Evolutionary conservation across 2,329 filamentous ascomycete species (phyloP).

Genomic region (Cytospora piceicola): DNA sequence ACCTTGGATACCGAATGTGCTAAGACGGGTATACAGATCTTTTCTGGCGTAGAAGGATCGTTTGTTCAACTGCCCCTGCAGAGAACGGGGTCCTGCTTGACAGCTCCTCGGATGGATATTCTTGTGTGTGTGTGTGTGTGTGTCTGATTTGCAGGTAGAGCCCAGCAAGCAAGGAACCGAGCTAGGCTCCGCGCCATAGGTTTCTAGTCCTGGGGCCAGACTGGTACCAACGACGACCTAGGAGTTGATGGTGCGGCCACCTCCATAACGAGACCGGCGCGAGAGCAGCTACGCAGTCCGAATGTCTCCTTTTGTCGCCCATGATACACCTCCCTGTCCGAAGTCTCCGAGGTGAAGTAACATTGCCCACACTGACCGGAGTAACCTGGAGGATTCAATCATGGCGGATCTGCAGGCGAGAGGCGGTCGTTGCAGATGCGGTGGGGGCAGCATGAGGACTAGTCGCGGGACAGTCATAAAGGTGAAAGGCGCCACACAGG

Average conservation of each 20-base stretch:
- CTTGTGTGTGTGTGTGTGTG: too few species aligned
- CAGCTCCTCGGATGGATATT: constrained; percentile 21
- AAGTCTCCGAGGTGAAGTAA: neutral
- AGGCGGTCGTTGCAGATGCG: neutral
- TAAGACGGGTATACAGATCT: constrained; percentile 1
- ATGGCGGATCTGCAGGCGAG: constrained; percentile 4
- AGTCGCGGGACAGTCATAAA: constrained; percentile 7
- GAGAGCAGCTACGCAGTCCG: constrained; percentile 19
- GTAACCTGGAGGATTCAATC: neutral
- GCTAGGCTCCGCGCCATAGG: neutral
- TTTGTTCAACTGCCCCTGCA: constrained; percentile 25
- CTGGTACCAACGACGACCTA: constrained; percentile 16
- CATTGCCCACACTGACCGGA: neutral
- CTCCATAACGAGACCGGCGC: constrained; percentile 14
- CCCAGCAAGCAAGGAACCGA: constrained; percentile 9
- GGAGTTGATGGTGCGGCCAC: constrained; percentile 17
- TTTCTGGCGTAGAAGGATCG: constrained; percentile 6
- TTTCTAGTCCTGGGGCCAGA: constrained; percentile 7
- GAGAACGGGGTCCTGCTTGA: constrained; percentile 23
- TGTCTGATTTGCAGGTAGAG: constrained; percentile 16
- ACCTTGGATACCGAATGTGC: constrained; percentile 2
- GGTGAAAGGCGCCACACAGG: constrained; percentile 14
- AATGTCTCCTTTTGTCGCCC: constrained; percentile 7
- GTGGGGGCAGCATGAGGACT: constrained; percentile 5
- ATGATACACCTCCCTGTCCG: neutral